Base-by-base conservation (phyloP, 2,329 filamentous ascomycete species). In the Colletotrichum tofieldiae region DNA sequence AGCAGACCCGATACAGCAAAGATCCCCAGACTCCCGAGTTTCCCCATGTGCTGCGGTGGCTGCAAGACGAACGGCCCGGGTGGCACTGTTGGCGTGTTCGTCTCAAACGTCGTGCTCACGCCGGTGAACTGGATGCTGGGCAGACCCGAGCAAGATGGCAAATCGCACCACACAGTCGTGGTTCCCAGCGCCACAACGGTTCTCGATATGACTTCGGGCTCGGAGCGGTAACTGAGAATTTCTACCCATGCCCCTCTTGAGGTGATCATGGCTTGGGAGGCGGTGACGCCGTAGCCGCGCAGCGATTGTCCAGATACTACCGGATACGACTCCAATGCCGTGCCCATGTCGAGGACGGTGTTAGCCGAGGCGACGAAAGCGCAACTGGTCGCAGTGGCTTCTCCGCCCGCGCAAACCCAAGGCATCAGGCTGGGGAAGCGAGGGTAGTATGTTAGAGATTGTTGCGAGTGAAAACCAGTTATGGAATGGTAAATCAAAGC, bases 11-110 rank as follows among this genome's bases (percentile, higher is more conserved):
- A 47, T 6, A 61, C 41, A 7, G 55, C 67, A 26, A 67, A 32
- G 18, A 67, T 43, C 11, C 63, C 63, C 32, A 67, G n/a, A n/a
- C 23, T n/a, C 2, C 67, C 61, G 43, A 70, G 7, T 7, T 8
- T 35, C 14, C 67, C 67, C 67, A 70, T 65, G 12, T 54, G 43
- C n/a, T 45, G 52, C 54, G 67, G 67, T 61, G 67, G 18, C n/a
- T 32, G 52, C 47, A 51, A 9, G 23, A 16, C 5, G 39, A 47
- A 60, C 67, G 12, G 9, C n/a, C 7, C n/a, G 29, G 26, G 26
- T 20, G 37, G 26, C n/a, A 23, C 20, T 3, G 23, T 26, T 26
- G 23, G 4, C 51, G 51, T 54, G 8, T 1, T 9, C 23, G 26
- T 8, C 12, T 32, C 14, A 18, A 12, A 32, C 23, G 6, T 29